These are phyloP conservation scores for Microcyclosporella mali DNA, from an alignment of 2,329 filamentous ascomycete species.

Conservation along the genomic window DNA sequence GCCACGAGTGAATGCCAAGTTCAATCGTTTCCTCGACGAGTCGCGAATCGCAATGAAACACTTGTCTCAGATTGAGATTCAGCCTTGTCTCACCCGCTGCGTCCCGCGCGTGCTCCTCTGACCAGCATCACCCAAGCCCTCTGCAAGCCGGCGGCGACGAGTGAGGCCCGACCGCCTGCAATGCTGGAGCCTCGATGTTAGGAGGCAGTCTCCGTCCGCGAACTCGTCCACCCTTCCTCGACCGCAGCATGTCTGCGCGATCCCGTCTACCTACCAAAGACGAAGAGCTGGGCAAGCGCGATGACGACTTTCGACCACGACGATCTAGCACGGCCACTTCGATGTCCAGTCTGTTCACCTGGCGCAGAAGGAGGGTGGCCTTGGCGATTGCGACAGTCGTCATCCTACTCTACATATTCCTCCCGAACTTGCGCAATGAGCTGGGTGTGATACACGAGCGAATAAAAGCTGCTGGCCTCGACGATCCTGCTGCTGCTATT, in stretches of 20 bases:
- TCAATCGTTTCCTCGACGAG: background rate
- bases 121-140: background rate
- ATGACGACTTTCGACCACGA: constrained; percentile 52
- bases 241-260: constrained; percentile 12
- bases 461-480: background rate
- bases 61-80: background rate
- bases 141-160: background rate
- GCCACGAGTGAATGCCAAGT: background rate
- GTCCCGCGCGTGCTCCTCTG: background rate
- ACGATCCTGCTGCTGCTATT: constrained; percentile 9
- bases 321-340: constrained; percentile 8
- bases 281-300: constrained; percentile 59
- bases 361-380: constrained; percentile 46
- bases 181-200: constrained; percentile 5
- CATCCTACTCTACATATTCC: constrained; percentile 56
- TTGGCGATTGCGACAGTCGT: constrained; percentile 37
- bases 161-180: background rate
- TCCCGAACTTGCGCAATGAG: constrained; percentile 56
- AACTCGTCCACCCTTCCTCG: constrained; percentile 1
- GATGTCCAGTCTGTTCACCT: constrained; percentile 18
- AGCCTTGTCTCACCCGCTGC: background rate
- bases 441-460: constrained; percentile 26
- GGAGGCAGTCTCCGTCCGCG: constrained; percentile 8
- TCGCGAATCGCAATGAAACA: background rate
- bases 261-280: constrained; percentile 37